Evolutionary conservation across 768 basidiomycete genomes (phyloP), one percentile per base, ranked within the genome.

Genomic region (Pulveroboletus sp.): DNA sequence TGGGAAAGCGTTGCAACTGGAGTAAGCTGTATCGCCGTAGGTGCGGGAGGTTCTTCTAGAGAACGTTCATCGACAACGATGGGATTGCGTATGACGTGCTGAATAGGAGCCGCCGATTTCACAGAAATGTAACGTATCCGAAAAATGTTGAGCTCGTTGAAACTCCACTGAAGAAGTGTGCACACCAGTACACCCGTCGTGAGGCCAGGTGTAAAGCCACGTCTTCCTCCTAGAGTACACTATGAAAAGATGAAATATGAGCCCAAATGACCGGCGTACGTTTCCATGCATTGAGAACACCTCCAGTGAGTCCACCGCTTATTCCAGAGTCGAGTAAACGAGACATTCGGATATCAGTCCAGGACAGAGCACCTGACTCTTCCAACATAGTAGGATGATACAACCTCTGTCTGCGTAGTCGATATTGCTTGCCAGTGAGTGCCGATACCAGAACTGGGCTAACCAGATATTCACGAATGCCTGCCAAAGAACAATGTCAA

Each of bases 401-500:
- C 16, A 59, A 59, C 50, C 21, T 53, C 27, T 69, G 68, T 61
- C 72, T 72, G 45, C 73, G 69, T 45, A 68, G 50, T 44, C 62
- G 69, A 58, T 81, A 82, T 52, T 80, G 77, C 35, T 69, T 66
- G 58, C 71, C 75, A 2, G 75, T 67, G n/a, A 75, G 60, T 1
- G 66, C 65, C 20, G 68, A 67, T 9, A 75, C 69, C 36, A 91
- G 67, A 2, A 78, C 49, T 1, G 92, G 92, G 38, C 79, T 79
- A 42, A 91, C 69, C n/a, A 79, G 59, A 60, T 82, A 89, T 74
- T 93, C 92, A 51, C 90, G 80, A 44, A 87, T 63, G 49, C 80
- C 92, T 93, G 53, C 14, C 43, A 39, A 25, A 43, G 33, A 29
- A 43, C 4, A 36, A 16, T 23, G 31, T 52, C 40, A 43, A 42